phyloP scores from a whole-genome alignment of 768 basidiomycete species.

The Tricholoma hemisulphureum region DNA sequence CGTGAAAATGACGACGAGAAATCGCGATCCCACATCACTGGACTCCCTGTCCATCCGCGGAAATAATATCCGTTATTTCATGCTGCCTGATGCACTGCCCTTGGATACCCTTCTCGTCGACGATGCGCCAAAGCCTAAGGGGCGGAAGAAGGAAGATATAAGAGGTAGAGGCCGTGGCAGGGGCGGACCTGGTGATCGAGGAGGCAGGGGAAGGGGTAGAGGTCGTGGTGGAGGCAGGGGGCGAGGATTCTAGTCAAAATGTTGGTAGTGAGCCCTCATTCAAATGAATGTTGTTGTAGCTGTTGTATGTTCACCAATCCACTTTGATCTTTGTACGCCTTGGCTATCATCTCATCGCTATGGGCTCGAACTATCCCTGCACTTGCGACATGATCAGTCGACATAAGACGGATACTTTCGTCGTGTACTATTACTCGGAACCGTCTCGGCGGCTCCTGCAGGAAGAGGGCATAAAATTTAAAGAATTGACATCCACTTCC shows the following conservation, averaged over 20 bases:
- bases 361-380: no score
- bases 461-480: no score
- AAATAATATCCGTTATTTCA: constrained; percentile 95
- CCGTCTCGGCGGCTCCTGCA: no score
- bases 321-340: background rate
- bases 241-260: constrained; percentile 21
- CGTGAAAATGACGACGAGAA: constrained; percentile 92
- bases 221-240: constrained; percentile 41
- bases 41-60: constrained; percentile 94
- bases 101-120: constrained; percentile 96
- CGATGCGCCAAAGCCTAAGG: constrained; percentile 95
- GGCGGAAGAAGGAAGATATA: constrained; percentile 81
- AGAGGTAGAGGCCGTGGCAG: constrained; percentile 60
- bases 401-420: no score
- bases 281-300: constrained; percentile 1
- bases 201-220: constrained; percentile 52
- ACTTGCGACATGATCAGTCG: no score
- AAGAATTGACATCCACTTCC: no score
- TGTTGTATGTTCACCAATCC: constrained; percentile 1
- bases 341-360: no score
- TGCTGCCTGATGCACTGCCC: constrained; percentile 96
- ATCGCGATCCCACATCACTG: constrained; percentile 81
- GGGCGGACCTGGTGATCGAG: constrained; percentile 50
- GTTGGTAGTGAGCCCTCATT: background rate
- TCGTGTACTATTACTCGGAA: no score